Evolutionary conservation across 306 rosid genomes (phyloP).

Genomic region (Quercus variabilis): DNA sequence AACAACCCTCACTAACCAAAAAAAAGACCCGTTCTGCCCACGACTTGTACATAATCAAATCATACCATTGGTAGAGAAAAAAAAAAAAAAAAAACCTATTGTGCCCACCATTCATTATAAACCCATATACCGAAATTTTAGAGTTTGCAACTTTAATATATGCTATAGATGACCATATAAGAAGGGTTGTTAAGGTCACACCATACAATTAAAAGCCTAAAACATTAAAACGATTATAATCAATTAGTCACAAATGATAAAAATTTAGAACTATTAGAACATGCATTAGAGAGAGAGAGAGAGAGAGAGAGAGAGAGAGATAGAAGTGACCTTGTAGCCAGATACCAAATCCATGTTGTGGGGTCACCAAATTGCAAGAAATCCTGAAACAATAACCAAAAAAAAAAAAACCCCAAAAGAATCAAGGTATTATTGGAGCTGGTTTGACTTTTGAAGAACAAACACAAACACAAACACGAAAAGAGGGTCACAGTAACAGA

Average conservation of each 20-base stretch:
- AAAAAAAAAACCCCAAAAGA: neutral
- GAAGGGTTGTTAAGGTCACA: neutral
- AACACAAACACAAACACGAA: neutral
- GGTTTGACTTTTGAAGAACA: too few species aligned
- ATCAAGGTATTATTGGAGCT: neutral
- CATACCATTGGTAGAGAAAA: neutral
- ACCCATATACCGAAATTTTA: neutral
- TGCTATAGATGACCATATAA: neutral
- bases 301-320: neutral
- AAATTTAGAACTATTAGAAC: neutral
- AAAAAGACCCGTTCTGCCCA: neutral
- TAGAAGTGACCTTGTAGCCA: slow-evolving; percentile 74
- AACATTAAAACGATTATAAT: neutral
- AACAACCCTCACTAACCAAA: neutral
- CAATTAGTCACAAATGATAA: neutral
- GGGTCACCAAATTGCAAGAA: slow-evolving; percentile 21
- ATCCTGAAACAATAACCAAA: slow-evolving; percentile 13
- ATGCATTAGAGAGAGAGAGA: neutral
- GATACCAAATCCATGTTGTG: slow-evolving; percentile 88
- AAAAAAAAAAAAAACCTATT: neutral
- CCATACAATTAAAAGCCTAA: neutral
- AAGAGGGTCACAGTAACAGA: neutral
- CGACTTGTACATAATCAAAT: neutral
- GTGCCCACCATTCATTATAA: neutral
- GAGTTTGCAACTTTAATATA: neutral